Evolutionary conservation across 2,329 filamentous ascomycete genomes (phyloP).

Genomic region (Ceratocystis albifundus): DNA sequence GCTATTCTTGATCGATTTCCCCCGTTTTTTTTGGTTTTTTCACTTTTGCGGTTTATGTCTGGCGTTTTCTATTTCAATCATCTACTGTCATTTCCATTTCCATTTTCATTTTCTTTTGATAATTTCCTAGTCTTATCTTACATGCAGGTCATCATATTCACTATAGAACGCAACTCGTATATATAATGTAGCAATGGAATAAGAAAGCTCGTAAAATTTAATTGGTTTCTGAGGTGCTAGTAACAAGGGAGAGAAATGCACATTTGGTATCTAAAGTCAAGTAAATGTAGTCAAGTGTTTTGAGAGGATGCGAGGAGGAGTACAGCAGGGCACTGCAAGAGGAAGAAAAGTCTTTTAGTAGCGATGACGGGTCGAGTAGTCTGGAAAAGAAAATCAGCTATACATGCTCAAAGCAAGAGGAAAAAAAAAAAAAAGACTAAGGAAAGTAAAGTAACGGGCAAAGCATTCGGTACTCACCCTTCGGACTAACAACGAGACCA

Average conservation of each 20-base stretch:
- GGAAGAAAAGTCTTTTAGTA: conserved; percentile 27
- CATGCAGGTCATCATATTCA: not conserved
- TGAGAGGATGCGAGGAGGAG: not conserved
- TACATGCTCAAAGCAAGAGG: not conserved
- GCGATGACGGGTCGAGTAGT: conserved; percentile 33
- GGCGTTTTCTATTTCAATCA: not conserved
- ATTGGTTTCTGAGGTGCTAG: too few relatives aligned
- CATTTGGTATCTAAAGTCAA: not conserved
- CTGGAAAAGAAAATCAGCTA: conserved; percentile 22
- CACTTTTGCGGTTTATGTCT: not conserved
- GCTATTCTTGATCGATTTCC: too few relatives aligned
- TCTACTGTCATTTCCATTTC: not conserved
- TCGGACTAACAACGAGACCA: conserved; percentile 91
- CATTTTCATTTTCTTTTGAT: not conserved
- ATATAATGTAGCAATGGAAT: not conserved
- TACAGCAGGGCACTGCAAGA: not conserved
- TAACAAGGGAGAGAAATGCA: not conserved
- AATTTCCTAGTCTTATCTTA: not conserved
- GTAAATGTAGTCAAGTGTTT: not conserved
- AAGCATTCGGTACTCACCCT: conserved; percentile 38
- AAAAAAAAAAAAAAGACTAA: not conserved
- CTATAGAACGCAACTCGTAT: not conserved
- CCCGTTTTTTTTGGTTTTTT: not conserved
- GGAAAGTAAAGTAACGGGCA: not conserved
- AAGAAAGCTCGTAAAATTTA: not conserved